phyloP scores from a whole-genome alignment of 306 rosid genomes.

The Vicia sativa region DNA sequence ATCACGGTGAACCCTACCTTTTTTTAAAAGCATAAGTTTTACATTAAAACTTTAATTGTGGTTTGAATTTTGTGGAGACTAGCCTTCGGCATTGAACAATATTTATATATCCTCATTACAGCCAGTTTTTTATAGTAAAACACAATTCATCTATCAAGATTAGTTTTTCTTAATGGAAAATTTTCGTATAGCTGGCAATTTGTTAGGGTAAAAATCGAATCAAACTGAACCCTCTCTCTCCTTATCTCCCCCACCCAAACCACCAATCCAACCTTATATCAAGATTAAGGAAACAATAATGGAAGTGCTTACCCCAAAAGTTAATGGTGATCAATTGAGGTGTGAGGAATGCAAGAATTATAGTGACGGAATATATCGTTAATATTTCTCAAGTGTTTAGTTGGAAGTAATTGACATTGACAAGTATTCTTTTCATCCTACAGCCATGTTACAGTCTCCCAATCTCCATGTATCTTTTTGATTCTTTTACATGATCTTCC shows the following conservation, averaged over 20 bases:
- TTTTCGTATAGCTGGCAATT: background rate
- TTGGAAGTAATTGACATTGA: background rate
- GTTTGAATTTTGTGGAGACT: conserved; percentile 6
- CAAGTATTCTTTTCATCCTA: background rate
- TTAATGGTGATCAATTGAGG: background rate
- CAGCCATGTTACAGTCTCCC: background rate
- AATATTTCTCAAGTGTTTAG: background rate
- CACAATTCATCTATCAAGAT: background rate
- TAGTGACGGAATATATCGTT: background rate
- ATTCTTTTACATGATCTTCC: background rate
- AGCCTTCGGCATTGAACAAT: conserved; percentile 1
- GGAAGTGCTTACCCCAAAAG: background rate
- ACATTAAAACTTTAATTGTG: background rate
- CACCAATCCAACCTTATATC: background rate
- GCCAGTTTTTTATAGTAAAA: conserved; percentile 2
- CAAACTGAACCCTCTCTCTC: background rate
- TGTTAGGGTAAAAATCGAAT: background rate
- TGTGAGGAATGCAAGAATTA: background rate
- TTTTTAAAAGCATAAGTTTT: conserved; percentile 4
- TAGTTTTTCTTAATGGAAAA: background rate
- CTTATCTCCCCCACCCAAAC: background rate
- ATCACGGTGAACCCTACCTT: conserved; percentile 1
- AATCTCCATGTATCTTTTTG: background rate
- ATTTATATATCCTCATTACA: background rate
- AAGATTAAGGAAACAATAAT: background rate